These are phyloP conservation scores for Rosellinia necatrix DNA, from an alignment of 2,329 filamentous ascomycete species.

Conservation along the genomic window DNA sequence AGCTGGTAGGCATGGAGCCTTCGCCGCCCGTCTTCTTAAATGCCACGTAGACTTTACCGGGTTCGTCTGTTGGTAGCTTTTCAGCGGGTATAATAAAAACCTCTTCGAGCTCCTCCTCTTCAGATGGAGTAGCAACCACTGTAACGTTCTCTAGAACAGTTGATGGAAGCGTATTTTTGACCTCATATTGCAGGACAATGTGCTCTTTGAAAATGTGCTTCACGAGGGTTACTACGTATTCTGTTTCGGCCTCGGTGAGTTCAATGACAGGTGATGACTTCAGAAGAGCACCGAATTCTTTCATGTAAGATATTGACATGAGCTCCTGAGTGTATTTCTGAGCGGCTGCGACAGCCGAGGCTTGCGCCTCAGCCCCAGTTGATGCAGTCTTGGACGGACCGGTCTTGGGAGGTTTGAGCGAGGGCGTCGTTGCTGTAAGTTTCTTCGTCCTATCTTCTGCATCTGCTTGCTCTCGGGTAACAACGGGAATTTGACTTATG, in stretches of 20 bases:
- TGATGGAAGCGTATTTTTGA: slow-evolving; percentile 94
- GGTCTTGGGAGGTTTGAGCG: slow-evolving; percentile 88
- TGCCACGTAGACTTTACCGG: slow-evolving; percentile 91
- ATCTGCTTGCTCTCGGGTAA: slow-evolving; percentile 93
- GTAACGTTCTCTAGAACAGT: slow-evolving; percentile 90
- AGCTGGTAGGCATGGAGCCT: slow-evolving; percentile 74
- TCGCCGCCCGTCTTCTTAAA: slow-evolving; percentile 85
- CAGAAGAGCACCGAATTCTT: slow-evolving; percentile 85
- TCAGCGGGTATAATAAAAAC: slow-evolving; percentile 92
- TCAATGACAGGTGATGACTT: slow-evolving; percentile 88
- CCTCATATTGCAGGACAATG: slow-evolving; percentile 91
- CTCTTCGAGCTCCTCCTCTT: slow-evolving; percentile 84
- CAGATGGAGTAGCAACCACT: slow-evolving; percentile 76
- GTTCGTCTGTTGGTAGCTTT: slow-evolving; percentile 80
- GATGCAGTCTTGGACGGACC: slow-evolving; percentile 74
- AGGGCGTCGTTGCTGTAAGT: slow-evolving; percentile 88
- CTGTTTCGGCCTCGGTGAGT: slow-evolving; percentile 94
- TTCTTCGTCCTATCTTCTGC: slow-evolving; percentile 98
- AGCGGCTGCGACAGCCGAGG: slow-evolving; percentile 76
- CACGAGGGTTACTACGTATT: slow-evolving; percentile 91
- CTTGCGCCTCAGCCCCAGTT: slow-evolving; percentile 73
- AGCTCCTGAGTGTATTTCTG: slow-evolving; percentile 91
- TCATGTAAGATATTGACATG: slow-evolving; percentile 86
- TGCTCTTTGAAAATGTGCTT: slow-evolving; percentile 99
- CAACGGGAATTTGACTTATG: slow-evolving; percentile 85